Evolutionary conservation across 2,329 filamentous ascomycete species (phyloP).

Genomic region (Aspergillus transmontanensis): DNA sequence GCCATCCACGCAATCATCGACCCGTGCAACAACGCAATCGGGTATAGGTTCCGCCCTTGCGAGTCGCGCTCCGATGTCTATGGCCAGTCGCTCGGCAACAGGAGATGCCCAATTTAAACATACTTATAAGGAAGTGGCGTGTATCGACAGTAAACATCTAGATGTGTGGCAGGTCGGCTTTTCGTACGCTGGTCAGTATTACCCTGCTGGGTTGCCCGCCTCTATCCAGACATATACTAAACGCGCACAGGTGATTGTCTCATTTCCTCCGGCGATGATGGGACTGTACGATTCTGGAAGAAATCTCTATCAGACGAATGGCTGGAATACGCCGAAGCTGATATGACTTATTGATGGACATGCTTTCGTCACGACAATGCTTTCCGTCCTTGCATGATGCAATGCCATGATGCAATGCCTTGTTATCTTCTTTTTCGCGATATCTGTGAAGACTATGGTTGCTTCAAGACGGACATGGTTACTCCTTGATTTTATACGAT

Average conservation of each 20-base stretch:
- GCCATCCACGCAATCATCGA: conserved; percentile 28
- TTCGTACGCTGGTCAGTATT: conserved; percentile 43
- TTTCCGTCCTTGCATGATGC: neutral
- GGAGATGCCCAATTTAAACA: conserved; percentile 45
- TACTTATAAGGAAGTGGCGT: conserved; percentile 45
- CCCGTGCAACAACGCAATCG: conserved; percentile 40
- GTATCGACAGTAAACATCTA: conserved; percentile 47
- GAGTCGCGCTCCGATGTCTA: conserved; percentile 33
- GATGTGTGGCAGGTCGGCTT: conserved; percentile 50
- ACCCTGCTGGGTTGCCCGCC: neutral
- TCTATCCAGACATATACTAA: conserved; percentile 4
- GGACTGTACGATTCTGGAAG: conserved; percentile 47
- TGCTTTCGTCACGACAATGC: conserved; percentile 1
- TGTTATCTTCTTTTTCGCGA: neutral
- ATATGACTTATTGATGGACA: conserved; percentile 37
- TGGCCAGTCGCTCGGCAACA: conserved; percentile 34
- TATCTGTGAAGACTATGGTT: neutral
- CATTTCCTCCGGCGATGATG: conserved; percentile 48
- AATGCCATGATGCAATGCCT: too few species aligned
- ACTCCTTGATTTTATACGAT: neutral
- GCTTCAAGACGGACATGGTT: neutral
- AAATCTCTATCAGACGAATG: conserved; percentile 46
- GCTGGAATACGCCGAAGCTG: conserved; percentile 48
- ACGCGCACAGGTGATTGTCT: conserved; percentile 42
- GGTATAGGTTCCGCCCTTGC: conserved; percentile 47